phyloP scores from a whole-genome alignment of 331 rosid species.

The Phaseolus coccineus region DNA sequence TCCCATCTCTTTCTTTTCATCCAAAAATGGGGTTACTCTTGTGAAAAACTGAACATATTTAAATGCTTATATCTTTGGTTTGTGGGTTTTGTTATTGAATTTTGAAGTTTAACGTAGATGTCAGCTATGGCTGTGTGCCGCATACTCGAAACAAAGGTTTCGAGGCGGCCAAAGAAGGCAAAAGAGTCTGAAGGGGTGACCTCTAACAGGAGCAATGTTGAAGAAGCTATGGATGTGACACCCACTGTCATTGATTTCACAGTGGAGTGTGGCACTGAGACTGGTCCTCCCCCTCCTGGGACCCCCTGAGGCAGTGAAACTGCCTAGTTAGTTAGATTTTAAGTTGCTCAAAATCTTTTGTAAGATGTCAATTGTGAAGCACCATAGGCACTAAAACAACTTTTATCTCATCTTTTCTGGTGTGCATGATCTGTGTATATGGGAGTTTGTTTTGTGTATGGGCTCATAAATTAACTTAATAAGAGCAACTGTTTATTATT shows the following conservation, averaged over 20 bases:
- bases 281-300: slow-evolving; percentile 39
- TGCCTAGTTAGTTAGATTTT: slow-evolving; percentile 37
- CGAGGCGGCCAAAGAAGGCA: neutral
- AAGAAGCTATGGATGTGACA: neutral
- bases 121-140: slow-evolving; percentile 54
- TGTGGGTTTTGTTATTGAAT: neutral
- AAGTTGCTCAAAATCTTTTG: slow-evolving; percentile 29
- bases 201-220: neutral
- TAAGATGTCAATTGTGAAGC: slow-evolving; percentile 21
- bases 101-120: slow-evolving; percentile 37
- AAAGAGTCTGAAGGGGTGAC: neutral
- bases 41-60: neutral
- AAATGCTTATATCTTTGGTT: neutral
- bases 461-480: slow-evolving; percentile 16
- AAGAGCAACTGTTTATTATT: slow-evolving; percentile 36
- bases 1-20: neutral
- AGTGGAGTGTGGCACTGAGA: neutral
- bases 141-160: slow-evolving; percentile 22
- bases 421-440: slow-evolving; percentile 31
- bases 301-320: slow-evolving; percentile 48
- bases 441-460: slow-evolving; percentile 14
- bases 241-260: slow-evolving; percentile 42
- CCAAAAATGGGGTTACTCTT: neutral
- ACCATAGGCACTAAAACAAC: slow-evolving; percentile 7
- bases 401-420: slow-evolving; percentile 7